A percentile compares a stretch with the other conserved stretches of the same genome.
Conservation (phyloP, 164 flowering plant species). For the Annona squamosa region DNA sequence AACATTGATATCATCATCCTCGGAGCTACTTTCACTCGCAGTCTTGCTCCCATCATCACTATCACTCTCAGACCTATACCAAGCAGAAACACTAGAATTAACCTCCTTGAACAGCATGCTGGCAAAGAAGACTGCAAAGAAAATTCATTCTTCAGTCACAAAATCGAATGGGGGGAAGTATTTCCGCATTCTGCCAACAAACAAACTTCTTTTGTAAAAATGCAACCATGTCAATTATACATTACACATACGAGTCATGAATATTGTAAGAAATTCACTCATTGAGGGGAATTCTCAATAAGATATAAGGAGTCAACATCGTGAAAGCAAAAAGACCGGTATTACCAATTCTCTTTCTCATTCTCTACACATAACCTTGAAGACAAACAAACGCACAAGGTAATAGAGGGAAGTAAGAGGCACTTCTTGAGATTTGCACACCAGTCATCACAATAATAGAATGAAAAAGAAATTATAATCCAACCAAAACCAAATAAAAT, state of each 20-base stretch:
- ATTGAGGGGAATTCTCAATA: too few species aligned
- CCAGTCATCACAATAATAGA: background rate
- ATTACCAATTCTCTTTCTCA: too few species aligned
- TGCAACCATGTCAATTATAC: background rate
- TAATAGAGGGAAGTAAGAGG: background rate
- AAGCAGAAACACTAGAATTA: background rate
- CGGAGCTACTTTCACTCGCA: conserved; percentile 37
- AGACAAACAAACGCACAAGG: too few species aligned
- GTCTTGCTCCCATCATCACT: conserved; percentile 49
- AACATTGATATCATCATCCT: conserved; percentile 32
- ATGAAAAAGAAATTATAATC: background rate
- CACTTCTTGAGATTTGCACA: background rate
- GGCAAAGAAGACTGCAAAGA: too few species aligned
- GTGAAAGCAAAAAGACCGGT: too few species aligned
- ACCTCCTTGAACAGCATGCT: too few species aligned
- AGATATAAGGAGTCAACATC: too few species aligned
- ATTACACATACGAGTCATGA: too few species aligned
- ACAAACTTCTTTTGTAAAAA: background rate
- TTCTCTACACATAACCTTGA: too few species aligned
- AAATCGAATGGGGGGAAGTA: background rate
- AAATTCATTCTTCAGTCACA: background rate
- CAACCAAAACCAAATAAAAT: background rate
- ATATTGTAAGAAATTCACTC: too few species aligned
- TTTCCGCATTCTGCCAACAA: background rate
- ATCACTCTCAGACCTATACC: conserved; percentile 45